These are phyloP conservation scores for Streptanthus diversifolius DNA, from an alignment of 345 rosid species.

Conservation along the genomic window DNA sequence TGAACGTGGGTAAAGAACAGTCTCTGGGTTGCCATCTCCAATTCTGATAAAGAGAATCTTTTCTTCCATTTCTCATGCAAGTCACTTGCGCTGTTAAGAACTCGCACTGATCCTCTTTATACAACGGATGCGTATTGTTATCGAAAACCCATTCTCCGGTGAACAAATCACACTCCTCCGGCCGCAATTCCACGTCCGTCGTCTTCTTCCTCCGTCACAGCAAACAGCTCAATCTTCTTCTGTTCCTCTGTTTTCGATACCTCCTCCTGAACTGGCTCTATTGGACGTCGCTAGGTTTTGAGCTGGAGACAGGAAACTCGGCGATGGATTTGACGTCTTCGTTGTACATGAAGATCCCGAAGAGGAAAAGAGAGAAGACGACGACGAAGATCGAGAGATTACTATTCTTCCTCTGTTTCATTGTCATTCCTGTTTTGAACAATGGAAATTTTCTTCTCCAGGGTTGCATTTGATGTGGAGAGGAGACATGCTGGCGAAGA, in stretches of 20 bases:
- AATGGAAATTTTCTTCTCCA: slow-evolving; percentile 49
- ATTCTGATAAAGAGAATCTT: slow-evolving; percentile 72
- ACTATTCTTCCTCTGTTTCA: slow-evolving; percentile 74
- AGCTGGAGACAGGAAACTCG: slow-evolving; percentile 74
- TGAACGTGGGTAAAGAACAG: slow-evolving; percentile 85
- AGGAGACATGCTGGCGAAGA: slow-evolving; percentile 93
- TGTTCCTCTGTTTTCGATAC: slow-evolving; percentile 20
- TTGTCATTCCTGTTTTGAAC: slow-evolving; percentile 44
- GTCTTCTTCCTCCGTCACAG: slow-evolving; percentile 34
- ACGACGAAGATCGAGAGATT: slow-evolving; percentile 65
- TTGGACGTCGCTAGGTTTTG: slow-evolving; percentile 41
- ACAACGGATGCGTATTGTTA: slow-evolving; percentile 65
- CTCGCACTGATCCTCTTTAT: slow-evolving; percentile 82
- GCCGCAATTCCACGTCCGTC: slow-evolving; percentile 60
- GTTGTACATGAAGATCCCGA: slow-evolving; percentile 69
- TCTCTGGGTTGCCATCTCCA: slow-evolving; percentile 98
- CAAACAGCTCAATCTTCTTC: slow-evolving; percentile 28
- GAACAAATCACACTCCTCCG: slow-evolving; percentile 81
- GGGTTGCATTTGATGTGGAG: slow-evolving; percentile 67
- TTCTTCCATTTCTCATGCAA: slow-evolving; percentile 90
- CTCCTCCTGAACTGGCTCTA: slow-evolving; percentile 27
- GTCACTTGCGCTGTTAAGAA: slow-evolving; percentile 83
- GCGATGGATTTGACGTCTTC: slow-evolving; percentile 84
- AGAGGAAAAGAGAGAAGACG: slow-evolving; percentile 61
- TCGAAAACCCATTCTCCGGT: slow-evolving; percentile 86